Conservation (phyloP, 1,284 basidiomycete species). For the Marasmius fiardii region DNA sequence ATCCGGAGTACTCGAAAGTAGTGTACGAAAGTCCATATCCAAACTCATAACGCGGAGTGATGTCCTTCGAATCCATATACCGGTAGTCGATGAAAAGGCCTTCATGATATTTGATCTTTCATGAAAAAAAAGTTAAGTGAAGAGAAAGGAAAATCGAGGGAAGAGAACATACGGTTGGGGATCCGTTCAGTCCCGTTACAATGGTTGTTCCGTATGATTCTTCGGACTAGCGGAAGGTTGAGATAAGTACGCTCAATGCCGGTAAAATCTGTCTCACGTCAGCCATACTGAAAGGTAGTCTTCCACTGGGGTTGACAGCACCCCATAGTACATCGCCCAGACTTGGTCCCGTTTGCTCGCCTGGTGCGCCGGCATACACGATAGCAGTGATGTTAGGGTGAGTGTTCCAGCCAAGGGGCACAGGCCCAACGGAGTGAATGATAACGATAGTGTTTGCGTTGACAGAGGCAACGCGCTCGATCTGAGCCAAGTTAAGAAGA, state of each 20-base stretch:
- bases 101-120: constrained; percentile 39
- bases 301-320: constrained; percentile 54
- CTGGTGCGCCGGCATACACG: constrained; percentile 58
- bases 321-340: constrained; percentile 57
- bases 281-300: constrained; percentile 62
- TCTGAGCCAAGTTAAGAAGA: constrained; percentile 17
- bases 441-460: constrained; percentile 67
- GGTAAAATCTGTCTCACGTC: constrained; percentile 29
- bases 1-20: constrained; percentile 57
- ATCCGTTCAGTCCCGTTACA: constrained; percentile 37
- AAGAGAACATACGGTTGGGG: constrained; percentile 37
- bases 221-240: constrained; percentile 26
- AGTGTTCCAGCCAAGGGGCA: constrained; percentile 55
- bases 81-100: constrained; percentile 64
- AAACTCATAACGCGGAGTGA: constrained; percentile 64
- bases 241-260: background rate
- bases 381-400: constrained; percentile 70
- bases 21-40: constrained; percentile 84
- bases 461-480: constrained; percentile 41
- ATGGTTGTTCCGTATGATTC: constrained; percentile 38
- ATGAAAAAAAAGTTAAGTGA: background rate
- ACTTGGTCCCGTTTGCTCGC: constrained; percentile 62
- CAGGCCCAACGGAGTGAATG: constrained; percentile 61
- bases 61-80: constrained; percentile 58
- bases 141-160: constrained; percentile 37